Conservation (phyloP, 305 asterid genomes). For the Solanum hybrid region DNA sequence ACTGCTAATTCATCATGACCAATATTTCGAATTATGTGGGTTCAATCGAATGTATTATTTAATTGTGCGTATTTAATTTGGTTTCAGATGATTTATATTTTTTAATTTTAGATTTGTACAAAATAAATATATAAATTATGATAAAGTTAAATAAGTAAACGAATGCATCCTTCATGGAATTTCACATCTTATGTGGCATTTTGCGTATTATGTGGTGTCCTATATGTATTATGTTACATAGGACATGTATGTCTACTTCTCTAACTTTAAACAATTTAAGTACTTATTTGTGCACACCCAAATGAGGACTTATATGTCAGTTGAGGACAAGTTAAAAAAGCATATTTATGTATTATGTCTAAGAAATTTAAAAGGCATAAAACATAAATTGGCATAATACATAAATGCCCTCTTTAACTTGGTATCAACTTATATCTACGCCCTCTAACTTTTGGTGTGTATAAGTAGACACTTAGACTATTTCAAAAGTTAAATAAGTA, state of each 20-base stretch:
- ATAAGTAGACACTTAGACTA: no score
- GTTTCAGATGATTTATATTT: fast-evolving
- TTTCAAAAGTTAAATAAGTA: background rate
- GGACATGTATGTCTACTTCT: background rate
- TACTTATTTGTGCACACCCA: background rate
- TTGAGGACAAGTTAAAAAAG: background rate
- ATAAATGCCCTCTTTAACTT: background rate
- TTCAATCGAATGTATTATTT: background rate
- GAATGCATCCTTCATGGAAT: background rate
- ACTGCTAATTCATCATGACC: background rate
- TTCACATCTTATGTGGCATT: background rate
- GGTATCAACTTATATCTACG: background rate
- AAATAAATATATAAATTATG: background rate
- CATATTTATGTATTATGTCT: background rate
- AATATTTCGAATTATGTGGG: background rate
- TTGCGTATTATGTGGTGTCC: background rate
- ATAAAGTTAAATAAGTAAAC: background rate
- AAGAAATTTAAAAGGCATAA: background rate
- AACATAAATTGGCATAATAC: background rate
- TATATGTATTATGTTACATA: no score
- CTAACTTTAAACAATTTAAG: background rate
- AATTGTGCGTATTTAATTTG: background rate
- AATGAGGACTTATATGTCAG: background rate
- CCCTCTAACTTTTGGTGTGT: background rate
- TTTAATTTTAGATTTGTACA: background rate